Evolutionary conservation across 2,329 filamentous ascomycete species (phyloP).

Genomic region (Botrytis aclada): DNA sequence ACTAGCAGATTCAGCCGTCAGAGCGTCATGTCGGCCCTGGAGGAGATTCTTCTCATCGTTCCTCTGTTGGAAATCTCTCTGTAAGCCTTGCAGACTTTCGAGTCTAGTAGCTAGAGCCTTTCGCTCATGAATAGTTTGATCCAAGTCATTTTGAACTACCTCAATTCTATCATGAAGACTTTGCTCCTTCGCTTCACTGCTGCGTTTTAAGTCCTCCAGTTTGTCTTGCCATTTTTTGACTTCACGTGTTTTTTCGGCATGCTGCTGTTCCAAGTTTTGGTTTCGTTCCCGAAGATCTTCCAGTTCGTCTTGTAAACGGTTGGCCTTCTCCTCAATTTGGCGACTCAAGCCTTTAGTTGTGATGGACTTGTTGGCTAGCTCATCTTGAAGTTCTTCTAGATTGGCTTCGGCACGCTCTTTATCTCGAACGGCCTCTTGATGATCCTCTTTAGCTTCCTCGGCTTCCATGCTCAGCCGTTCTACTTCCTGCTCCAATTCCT

Average conservation of each 20-base stretch:
- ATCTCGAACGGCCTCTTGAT: constrained; percentile 52
- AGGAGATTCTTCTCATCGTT: constrained; percentile 66
- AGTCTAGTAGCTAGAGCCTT: constrained; percentile 23
- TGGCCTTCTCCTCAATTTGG: constrained; percentile 69
- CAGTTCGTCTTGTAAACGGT: constrained; percentile 64
- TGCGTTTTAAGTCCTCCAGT: constrained; percentile 38
- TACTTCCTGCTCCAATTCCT: constrained; percentile 55
- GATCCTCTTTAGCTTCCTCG: constrained; percentile 53
- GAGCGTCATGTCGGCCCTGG: constrained; percentile 64
- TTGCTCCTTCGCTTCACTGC: constrained; percentile 35
- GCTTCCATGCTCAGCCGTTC: constrained; percentile 53
- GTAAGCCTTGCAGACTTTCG: constrained; percentile 44
- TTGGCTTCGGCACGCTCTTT: constrained; percentile 58
- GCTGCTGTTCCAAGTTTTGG: constrained; percentile 41
- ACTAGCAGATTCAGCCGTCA: constrained; percentile 63
- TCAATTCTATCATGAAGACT: constrained; percentile 44
- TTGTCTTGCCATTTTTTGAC: constrained; percentile 43
- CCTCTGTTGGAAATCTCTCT: constrained; percentile 57
- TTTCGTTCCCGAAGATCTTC: constrained; percentile 49
- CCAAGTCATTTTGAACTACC: constrained; percentile 42
- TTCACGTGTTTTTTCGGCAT: constrained; percentile 44
- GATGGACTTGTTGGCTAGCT: constrained; percentile 76
- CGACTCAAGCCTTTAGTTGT: constrained; percentile 71
- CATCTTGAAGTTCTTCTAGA: constrained; percentile 67
- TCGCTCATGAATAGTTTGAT: constrained; percentile 31